Conservation (phyloP, 2,329 filamentous ascomycete genomes). For the Fonsecaea monophora region DNA sequence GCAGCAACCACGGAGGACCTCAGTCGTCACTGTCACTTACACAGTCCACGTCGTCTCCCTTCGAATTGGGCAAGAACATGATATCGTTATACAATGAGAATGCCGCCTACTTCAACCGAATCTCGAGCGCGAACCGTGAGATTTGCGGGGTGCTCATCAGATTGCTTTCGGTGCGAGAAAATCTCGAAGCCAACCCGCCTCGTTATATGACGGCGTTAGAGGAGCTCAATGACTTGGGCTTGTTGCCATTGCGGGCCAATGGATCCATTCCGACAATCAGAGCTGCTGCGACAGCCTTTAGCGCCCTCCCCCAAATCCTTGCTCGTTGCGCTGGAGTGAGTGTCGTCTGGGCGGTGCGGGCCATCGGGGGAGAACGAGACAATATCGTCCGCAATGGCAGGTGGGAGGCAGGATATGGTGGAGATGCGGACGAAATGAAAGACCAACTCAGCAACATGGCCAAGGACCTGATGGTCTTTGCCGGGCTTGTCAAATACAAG, state of each 20-base stretch:
- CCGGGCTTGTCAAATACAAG: slow-evolving; percentile 88
- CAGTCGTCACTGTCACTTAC: slow-evolving; percentile 65
- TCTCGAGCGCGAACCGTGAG: slow-evolving; percentile 64
- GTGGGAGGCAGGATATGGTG: slow-evolving; percentile 73
- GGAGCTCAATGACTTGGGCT: slow-evolving; percentile 38
- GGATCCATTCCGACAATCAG: slow-evolving; percentile 77
- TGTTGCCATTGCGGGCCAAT: slow-evolving; percentile 38
- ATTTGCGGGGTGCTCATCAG: slow-evolving; percentile 65
- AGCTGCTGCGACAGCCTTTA: slow-evolving; percentile 79
- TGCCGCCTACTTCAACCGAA: slow-evolving; percentile 65
- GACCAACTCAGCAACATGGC: slow-evolving; percentile 63
- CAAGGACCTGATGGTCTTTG: slow-evolving; percentile 91
- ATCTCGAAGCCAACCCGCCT: slow-evolving; percentile 65
- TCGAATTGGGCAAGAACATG: slow-evolving; percentile 68
- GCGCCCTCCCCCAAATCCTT: slow-evolving; percentile 77
- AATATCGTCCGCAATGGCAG: slow-evolving; percentile 68
- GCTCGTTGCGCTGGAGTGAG: slow-evolving; percentile 89
- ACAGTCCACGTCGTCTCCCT: slow-evolving; percentile 68
- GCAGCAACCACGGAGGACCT: slow-evolving; percentile 47
- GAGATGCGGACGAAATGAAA: slow-evolving; percentile 43
- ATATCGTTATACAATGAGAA: slow-evolving; percentile 67
- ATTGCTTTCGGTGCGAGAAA: slow-evolving; percentile 66
- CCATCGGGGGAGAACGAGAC: slow-evolving; percentile 79
- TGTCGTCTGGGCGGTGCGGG: slow-evolving; percentile 90
- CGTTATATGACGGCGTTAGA: slow-evolving; percentile 61